phyloP scores from a whole-genome alignment of 1,284 basidiomycete genomes.

The Pseudomicrostroma phylloplanum region DNA sequence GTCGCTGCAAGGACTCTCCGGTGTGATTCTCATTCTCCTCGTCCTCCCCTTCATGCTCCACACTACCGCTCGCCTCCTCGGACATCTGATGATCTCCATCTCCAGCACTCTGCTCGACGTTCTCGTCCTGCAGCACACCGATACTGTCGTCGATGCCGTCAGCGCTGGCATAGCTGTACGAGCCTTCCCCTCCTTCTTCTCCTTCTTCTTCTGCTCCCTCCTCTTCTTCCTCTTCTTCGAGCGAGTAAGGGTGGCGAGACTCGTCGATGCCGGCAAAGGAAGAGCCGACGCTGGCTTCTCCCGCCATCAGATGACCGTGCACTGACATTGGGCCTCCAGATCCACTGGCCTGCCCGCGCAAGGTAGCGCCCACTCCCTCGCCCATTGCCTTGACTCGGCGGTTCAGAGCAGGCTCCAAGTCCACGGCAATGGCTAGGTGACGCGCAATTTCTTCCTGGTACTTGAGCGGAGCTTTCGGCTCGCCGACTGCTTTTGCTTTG shows the following conservation, averaged over 20 bases:
- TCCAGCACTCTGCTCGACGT: not conserved
- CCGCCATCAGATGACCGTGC: not conserved
- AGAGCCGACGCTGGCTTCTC: constrained; percentile 1
- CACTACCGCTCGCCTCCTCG: not conserved
- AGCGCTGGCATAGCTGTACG: not conserved
- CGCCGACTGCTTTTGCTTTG: constrained; percentile 10
- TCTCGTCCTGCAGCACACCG: constrained; percentile 1
- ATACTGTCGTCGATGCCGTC: constrained; percentile 3
- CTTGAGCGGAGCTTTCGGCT: constrained; percentile 8
- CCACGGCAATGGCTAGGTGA: constrained; percentile 11
- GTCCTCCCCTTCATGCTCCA: not conserved
- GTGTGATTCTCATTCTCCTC: not conserved
- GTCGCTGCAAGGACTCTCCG: not conserved
- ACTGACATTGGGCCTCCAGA: not conserved
- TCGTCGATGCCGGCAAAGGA: constrained; percentile 4
- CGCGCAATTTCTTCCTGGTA: constrained; percentile 12
- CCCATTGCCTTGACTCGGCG: constrained; percentile 14
- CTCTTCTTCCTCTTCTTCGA: not conserved
- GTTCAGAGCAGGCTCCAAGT: constrained; percentile 10
- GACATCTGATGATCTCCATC: not conserved
- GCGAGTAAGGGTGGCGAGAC: not conserved
- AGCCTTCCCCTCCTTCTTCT: not conserved
- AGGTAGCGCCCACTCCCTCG: constrained; percentile 10
- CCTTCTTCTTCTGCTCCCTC: not conserved
- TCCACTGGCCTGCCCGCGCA: constrained; percentile 3